Base-by-base conservation (phyloP, 2,329 filamentous ascomycete species). In the Aspergillus fructus region DNA sequence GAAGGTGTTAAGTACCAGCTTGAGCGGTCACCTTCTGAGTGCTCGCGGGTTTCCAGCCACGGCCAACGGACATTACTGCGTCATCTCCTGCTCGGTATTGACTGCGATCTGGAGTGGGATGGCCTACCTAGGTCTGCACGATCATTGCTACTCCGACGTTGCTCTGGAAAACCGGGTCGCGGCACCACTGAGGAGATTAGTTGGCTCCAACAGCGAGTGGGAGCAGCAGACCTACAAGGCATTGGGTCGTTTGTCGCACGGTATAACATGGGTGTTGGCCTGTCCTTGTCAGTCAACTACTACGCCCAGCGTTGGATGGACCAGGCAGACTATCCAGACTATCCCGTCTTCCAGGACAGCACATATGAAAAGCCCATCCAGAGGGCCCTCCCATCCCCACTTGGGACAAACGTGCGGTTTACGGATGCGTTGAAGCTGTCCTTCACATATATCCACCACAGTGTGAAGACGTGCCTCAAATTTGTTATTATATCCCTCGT, bases 401-500 rank as follows among this genome's bases (percentile, higher is more conserved):
- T 54, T 11, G 51, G 51, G 8, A 24, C 37, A 0, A 24, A 49
- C 3, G 12, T 61, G n/a, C 41, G 53, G 0, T 56, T 61, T 17
- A 6, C 9, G 0, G 59, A 61, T 15, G 53, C 53, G 66, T 9
- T 75, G 69, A 41, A 40, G 73, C 3, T 81, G 78, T 61, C 77
- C 78, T 54, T 71, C 66, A 11, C 49, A 75, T 5, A 77, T 75
- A 4, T 69, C 70, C 3, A 68, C 72, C 61, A 59, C 8, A 48
- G 17, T 4, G 43, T 43, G 13, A 59, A 49, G 47, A 56, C 56
- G 3, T 56, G 53, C 9, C 68, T 79, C 59, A 82, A 82, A 59
- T 81, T 81, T 61, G 67, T 79, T 24, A 68, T 79, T 12, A 74
- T 82, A 43, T 77, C 80, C 6, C 70, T 79, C 21, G 76, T 82